A percentile compares a stretch with the other conserved stretches of the same genome.
Evolutionary conservation across 768 basidiomycete species (phyloP).

Genomic region (Termitomyces sp.): DNA sequence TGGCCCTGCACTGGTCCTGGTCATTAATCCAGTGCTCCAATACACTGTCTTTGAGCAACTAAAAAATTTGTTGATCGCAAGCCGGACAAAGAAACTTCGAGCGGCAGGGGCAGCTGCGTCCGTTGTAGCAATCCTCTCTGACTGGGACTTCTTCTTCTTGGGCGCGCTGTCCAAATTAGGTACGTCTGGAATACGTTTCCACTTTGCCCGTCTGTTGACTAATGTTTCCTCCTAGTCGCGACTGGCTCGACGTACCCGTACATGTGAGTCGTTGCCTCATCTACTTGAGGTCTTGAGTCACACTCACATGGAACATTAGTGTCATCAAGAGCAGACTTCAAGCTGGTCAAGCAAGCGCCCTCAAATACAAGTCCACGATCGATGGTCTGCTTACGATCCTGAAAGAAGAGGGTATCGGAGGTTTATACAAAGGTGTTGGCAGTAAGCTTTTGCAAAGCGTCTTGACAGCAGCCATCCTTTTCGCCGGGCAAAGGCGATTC

Average conservation of each 20-base stretch:
- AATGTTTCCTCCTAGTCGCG: constrained; percentile 28
- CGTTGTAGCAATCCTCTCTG: constrained; percentile 53
- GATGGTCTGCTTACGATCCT: constrained; percentile 78
- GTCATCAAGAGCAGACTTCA: constrained; percentile 78
- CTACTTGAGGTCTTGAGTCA: not conserved
- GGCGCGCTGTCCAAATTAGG: constrained; percentile 91
- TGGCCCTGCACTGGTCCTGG: constrained; percentile 88
- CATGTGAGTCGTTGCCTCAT: constrained; percentile 27
- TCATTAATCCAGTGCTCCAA: constrained; percentile 91
- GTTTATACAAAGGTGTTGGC: constrained; percentile 80
- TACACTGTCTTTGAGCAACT: constrained; percentile 96
- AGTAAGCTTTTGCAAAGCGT: constrained; percentile 92
- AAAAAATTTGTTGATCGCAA: constrained; percentile 74
- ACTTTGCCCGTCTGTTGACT: not conserved
- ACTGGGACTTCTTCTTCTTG: constrained; percentile 92
- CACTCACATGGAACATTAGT: constrained; percentile 23
- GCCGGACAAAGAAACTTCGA: constrained; percentile 49
- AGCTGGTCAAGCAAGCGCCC: constrained; percentile 61
- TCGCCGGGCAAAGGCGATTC: constrained; percentile 81
- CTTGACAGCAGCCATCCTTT: constrained; percentile 89
- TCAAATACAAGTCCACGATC: constrained; percentile 68
- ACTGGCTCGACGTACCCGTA: constrained; percentile 45
- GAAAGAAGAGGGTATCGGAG: constrained; percentile 71
- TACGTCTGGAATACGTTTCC: constrained; percentile 22
- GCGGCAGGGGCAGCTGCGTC: constrained; percentile 36